Evolutionary conservation across 1,284 basidiomycete genomes (phyloP).

Genomic region (Pseudomicrostroma phylloplanum): DNA sequence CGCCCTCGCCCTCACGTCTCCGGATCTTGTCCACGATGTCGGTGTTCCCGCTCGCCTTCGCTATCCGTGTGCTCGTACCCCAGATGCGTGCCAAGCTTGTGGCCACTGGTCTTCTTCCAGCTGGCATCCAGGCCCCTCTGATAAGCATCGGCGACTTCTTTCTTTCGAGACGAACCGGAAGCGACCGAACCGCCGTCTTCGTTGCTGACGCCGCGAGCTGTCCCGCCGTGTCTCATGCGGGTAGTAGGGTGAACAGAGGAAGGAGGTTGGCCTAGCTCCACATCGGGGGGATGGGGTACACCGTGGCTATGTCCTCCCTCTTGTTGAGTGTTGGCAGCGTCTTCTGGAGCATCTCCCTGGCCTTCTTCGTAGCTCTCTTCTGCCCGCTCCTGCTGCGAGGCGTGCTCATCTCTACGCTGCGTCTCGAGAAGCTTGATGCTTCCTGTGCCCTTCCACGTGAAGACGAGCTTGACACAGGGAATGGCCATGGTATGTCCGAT

Average conservation of each 20-base stretch:
- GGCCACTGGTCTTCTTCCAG: background rate
- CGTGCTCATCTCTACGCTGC: too few species aligned
- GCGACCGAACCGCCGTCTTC: background rate
- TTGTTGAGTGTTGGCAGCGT: background rate
- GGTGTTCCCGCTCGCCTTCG: too few species aligned
- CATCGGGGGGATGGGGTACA: background rate
- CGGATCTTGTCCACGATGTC: too few species aligned
- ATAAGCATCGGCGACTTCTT: slow-evolving; percentile 1
- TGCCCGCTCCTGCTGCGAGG: slow-evolving; percentile 10
- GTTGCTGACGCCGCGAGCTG: too few species aligned
- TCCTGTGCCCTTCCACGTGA: slow-evolving; percentile 24
- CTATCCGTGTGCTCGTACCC: too few species aligned
- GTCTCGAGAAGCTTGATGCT: slow-evolving; percentile 29
- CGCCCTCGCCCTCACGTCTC: too few species aligned
- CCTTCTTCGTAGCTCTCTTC: slow-evolving; percentile 1
- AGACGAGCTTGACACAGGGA: slow-evolving; percentile 32
- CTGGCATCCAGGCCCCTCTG: background rate
- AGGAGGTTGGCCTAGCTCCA: background rate
- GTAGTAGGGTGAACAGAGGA: background rate
- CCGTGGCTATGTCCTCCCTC: background rate
- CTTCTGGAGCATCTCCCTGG: background rate
- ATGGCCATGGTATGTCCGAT: slow-evolving; percentile 35
- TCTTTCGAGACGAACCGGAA: background rate
- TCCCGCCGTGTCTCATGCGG: too few species aligned
- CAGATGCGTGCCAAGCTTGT: background rate